Evolutionary conservation across 1,139 yeast species (phyloP).

Genomic region (Trichomonascaceae sp.): DNA sequence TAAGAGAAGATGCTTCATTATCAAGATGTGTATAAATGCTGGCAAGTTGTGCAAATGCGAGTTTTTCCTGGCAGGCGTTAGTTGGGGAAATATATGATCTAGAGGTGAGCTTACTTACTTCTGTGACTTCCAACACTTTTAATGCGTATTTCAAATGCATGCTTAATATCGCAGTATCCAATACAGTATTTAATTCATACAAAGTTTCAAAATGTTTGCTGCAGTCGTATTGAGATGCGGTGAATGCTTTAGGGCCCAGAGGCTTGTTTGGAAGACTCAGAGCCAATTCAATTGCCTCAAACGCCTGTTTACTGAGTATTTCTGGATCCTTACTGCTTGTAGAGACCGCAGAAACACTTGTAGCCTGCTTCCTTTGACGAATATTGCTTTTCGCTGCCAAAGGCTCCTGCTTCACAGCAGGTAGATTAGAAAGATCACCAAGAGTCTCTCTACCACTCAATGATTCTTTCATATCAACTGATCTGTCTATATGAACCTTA

Average conservation of each 20-base stretch:
- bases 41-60: not conserved
- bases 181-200: constrained; percentile 2
- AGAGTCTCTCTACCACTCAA: not conserved
- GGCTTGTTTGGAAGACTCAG: not conserved
- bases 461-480: not conserved
- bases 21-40: constrained; percentile 2
- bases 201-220: constrained; percentile 4
- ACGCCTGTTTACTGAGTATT: constrained; percentile 1
- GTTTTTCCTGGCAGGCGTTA: constrained; percentile 4
- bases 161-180: constrained; percentile 3
- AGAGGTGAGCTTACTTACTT: not conserved
- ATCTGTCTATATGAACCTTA: not conserved
- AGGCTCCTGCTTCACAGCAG: not conserved
- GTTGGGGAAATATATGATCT: not conserved
- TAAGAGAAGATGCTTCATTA: not conserved
- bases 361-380: not conserved
- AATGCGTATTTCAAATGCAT: constrained; percentile 6
- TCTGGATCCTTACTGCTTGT: not conserved
- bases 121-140: not conserved
- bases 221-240: constrained; percentile 3
- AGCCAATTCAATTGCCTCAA: not conserved
- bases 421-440: not conserved
- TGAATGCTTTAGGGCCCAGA: not conserved
- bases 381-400: not conserved
- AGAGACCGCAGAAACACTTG: not conserved